Evolutionary conservation across 2,329 filamentous ascomycete species (phyloP), one percentile per base, ranked within the genome.

Genomic region (Cercospora sp.): DNA sequence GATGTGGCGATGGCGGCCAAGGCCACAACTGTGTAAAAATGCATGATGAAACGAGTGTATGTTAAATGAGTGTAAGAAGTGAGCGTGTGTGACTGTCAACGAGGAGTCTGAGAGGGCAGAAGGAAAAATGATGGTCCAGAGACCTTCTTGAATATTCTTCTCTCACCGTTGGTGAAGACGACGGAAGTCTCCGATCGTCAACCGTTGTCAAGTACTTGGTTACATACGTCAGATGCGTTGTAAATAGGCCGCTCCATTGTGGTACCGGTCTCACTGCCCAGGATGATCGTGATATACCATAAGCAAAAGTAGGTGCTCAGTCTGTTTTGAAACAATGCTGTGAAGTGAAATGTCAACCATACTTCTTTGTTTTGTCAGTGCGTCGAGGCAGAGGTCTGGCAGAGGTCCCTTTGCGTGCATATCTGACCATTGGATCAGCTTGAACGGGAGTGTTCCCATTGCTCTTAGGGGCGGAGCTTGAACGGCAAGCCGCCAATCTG

Each of bases 321-420:
- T 51, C 45, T 51, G 45, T 51, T 51, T 51, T 24, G 45, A 51
- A 51, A 51, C 45, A 51, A 51, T 51, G 45, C 21, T 51, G 45
- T 51, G 43, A 49, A 49, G 43, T 21, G 7, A 4, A 49, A 24
- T 51, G 18, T 24, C 21, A 24, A 51, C 45, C 45, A 51, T 4
- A 51, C 3, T 51, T 51, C 18, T 5, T 51, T 51, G 45, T 51
- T 21, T 51, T 24, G 21, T 24, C 18, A 24, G 45, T 24, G 45
- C 18, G 45, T 51, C 45, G 8, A 51, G 10, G 45, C 21, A 51
- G 21, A 24, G 9, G 2, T 51, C 45, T 24, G 45, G 45, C 26
- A 51, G 43, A 24, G 18, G 9, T 51, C 45, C 45, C 45, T 51
- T 24, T 24, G 12, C 18, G 45, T 51, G 45, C 45, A 51, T 24